Evolutionary conservation across 495 filamentous ascomycete genomes (phyloP).

Genomic region (Xylaria cubensis): DNA sequence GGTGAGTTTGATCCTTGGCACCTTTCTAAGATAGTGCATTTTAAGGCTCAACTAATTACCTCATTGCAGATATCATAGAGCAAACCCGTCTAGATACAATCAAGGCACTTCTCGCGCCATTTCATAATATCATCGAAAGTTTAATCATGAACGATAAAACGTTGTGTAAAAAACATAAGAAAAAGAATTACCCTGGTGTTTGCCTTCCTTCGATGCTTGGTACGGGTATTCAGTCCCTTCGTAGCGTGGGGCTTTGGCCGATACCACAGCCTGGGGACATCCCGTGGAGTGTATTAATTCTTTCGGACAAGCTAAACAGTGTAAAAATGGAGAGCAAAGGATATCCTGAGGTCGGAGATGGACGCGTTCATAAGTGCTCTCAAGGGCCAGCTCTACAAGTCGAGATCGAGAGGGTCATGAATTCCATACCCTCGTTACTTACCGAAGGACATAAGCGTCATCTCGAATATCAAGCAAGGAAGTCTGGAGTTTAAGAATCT

Average conservation of each 20-base stretch:
- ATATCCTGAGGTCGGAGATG: no score
- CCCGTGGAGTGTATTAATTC: constrained; percentile 10
- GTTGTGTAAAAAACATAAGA: not conserved
- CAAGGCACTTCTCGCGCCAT: not conserved
- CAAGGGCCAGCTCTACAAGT: constrained; percentile 1
- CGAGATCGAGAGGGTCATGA: constrained; percentile 6
- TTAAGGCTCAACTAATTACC: no score
- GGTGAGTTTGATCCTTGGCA: no score
- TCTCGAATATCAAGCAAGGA: constrained; percentile 2
- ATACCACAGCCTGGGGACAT: constrained; percentile 1
- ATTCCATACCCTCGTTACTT: constrained; percentile 8
- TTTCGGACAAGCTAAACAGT: constrained; percentile 12
- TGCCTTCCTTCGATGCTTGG: constrained; percentile 9
- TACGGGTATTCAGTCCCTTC: not conserved
- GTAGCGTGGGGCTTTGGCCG: not conserved
- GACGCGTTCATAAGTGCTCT: not conserved
- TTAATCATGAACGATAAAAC: not conserved
- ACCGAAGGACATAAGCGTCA: not conserved
- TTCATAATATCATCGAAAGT: not conserved
- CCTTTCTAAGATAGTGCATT: no score
- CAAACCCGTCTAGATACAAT: no score
- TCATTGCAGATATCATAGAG: not conserved
- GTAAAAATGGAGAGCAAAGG: not conserved
- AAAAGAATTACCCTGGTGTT: not conserved
- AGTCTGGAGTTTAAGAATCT: not conserved